These are phyloP conservation scores for Rhodamnia argentea DNA, from an alignment of 345 rosid species.

Conservation along the genomic window DNA sequence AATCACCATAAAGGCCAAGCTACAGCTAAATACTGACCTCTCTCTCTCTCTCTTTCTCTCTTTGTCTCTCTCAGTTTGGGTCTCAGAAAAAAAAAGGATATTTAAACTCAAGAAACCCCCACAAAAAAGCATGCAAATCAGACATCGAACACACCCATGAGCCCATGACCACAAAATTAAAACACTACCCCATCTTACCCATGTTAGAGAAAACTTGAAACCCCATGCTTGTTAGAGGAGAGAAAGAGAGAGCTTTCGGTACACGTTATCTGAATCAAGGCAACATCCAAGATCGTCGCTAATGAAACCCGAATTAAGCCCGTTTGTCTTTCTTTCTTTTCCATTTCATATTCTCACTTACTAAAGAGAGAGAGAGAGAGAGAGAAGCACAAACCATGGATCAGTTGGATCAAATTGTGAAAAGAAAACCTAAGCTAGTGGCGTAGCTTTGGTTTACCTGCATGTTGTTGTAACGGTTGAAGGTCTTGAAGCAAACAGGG, in stretches of 20 bases:
- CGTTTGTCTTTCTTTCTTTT: background rate
- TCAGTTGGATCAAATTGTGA: background rate
- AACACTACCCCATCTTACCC: background rate
- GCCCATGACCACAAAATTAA: background rate
- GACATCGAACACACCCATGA: background rate
- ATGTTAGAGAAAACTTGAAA: background rate
- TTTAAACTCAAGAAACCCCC: constrained; percentile 9
- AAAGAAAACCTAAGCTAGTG: background rate
- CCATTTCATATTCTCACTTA: background rate
- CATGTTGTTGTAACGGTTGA: constrained; percentile 98
- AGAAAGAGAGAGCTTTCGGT: background rate
- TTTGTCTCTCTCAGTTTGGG: background rate
- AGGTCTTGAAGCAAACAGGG: constrained; percentile 95
- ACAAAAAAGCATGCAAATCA: background rate
- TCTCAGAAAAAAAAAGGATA: constrained; percentile 16
- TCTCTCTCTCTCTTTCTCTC: background rate
- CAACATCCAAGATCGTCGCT: background rate
- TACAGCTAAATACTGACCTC: constrained; percentile 19
- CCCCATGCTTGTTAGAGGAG: background rate
- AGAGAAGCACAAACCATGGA: background rate
- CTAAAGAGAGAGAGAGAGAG: constrained; percentile 15
- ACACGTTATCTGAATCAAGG: background rate
- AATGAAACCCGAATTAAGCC: background rate
- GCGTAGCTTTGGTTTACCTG: constrained; percentile 36
- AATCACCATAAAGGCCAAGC: constrained; percentile 9